Evolutionary conservation across 495 filamentous ascomycete genomes (phyloP), one percentile per base, ranked within the genome.

Genomic region (Penicillium odoratum): DNA sequence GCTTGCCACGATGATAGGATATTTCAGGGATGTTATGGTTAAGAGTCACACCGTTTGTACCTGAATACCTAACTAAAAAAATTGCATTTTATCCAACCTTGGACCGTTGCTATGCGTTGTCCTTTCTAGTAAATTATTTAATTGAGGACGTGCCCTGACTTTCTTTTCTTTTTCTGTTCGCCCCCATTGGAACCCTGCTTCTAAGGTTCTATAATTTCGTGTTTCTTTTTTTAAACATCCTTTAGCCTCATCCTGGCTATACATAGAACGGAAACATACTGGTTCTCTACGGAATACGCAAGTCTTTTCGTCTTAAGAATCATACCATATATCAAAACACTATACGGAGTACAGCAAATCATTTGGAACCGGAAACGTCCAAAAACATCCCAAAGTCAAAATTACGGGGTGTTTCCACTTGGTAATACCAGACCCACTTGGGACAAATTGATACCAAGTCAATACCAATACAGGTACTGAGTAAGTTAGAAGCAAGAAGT

Each of bases 1-100:
- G 28, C 45, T 15, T 50, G 43, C 49, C 55, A 57, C 30, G 46
- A 48, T 64, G 64, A 67, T 67, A 67, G 61, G 64, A 61, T 48
- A 47, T 36, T 25, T 50, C 10, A 48, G 47, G 59, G 47, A 46
- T 46, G 38, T 31, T 3, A 11, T 6, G 8, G 9, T 11, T 44
- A 33, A 61, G 46, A 42, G 46, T 53, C 49, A 56, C 52, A 56
- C 42, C 4, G 13, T 40, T 40, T 48, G 52, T 55, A 15, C 55
- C 48, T 44, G 18, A 16, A 48, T 44, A 44, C 49, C 44, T 56
- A 29, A 48, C 38, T 49, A 31, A 47, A 26, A 44, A 52, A 48
- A 59, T 58, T 48, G 40, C 46, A 43, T 51, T 48, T 33, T 49
- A 45, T 54, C 46, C 50, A 46, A 56, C 48, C 55, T 52, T 58